These are phyloP conservation scores for Hortiboletus flavorubellus DNA, from an alignment of 768 basidiomycete genomes.

Conservation along the genomic window DNA sequence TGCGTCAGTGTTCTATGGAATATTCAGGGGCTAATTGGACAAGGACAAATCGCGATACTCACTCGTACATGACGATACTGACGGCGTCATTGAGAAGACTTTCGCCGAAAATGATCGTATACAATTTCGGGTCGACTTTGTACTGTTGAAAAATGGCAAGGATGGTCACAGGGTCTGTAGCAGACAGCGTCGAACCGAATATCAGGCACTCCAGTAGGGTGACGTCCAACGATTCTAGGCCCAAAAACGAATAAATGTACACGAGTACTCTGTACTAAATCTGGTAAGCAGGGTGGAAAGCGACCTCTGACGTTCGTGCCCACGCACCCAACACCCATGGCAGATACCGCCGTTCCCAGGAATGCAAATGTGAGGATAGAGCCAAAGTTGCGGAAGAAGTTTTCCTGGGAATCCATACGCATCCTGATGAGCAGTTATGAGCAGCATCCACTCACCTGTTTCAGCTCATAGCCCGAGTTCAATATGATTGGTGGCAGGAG, in stretches of 20 bases:
- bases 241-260: slow-evolving; percentile 91
- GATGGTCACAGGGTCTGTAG: slow-evolving; percentile 97
- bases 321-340: slow-evolving; percentile 90
- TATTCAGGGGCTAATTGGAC: background rate
- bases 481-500: slow-evolving; percentile 98
- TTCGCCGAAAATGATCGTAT: slow-evolving; percentile 97
- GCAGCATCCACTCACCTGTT: slow-evolving; percentile 59
- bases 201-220: slow-evolving; percentile 90
- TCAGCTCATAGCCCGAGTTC: slow-evolving; percentile 96
- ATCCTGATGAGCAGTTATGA: background rate
- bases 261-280: slow-evolving; percentile 76
- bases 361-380: slow-evolving; percentile 95
- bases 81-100: slow-evolving; percentile 97
- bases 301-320: background rate
- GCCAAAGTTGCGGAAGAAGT: slow-evolving; percentile 98
- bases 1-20: slow-evolving; percentile 75
- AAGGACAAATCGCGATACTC: slow-evolving; percentile 37
- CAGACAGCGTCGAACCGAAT: slow-evolving; percentile 94
- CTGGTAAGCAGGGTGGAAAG: slow-evolving; percentile 38
- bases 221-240: slow-evolving; percentile 84
- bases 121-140: slow-evolving; percentile 97
- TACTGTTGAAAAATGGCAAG: slow-evolving; percentile 98
- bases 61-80: slow-evolving; percentile 99
- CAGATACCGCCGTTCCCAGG: slow-evolving; percentile 92
- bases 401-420: slow-evolving; percentile 56